Evolutionary conservation across 305 asterid species (phyloP), one percentile per base, ranked within the genome.

Genomic region (Fraxinus angustifolia): DNA sequence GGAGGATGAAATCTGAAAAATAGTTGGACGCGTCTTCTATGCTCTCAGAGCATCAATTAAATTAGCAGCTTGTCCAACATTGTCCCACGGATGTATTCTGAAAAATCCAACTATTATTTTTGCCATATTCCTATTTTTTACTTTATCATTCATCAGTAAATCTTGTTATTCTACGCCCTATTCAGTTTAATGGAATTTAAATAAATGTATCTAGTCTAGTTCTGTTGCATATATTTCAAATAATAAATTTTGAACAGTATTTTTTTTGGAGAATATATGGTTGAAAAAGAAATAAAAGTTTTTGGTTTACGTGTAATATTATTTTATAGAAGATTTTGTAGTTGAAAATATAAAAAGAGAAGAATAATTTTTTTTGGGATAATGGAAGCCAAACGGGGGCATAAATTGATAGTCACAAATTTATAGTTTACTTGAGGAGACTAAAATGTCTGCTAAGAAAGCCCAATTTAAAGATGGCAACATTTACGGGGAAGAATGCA

Each of bases 11-110:
- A 82, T 81, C 77, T 86, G 86, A 58, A 62, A 62, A 19, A 6
- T 19, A 67, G 73, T 79, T 89, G 86, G 94, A 87, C 80, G 78
- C 91, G 30, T 79, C 91, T 40, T 40, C 89, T 45, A 88, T 87
- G 86, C 93, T 89, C 78, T 88, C 88, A 88, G 83, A 83, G 85
- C 85, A 87, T 89, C 42, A 77, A 87, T 80, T 86, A 84, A 83
- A 40, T 48, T 48, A 48, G 58, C 31, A 34, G 30, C 78, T 5
- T 31, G 72, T 73, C 26, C 48, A 19, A 28, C 58, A 67, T 78
- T 78, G 79, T 11, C 45, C 62, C 70, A 45, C 67, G 78, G 85
- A 82, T 67, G 38, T 30, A 1, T 67, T 67, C 74, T 26, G 73
- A 65, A 65, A 60, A 65, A 26, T 21, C 73, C 17, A 28, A 11